Evolutionary conservation across 495 filamentous ascomycete genomes (phyloP), one percentile per base, ranked within the genome.

Genomic region (Cryomyces minteri): DNA sequence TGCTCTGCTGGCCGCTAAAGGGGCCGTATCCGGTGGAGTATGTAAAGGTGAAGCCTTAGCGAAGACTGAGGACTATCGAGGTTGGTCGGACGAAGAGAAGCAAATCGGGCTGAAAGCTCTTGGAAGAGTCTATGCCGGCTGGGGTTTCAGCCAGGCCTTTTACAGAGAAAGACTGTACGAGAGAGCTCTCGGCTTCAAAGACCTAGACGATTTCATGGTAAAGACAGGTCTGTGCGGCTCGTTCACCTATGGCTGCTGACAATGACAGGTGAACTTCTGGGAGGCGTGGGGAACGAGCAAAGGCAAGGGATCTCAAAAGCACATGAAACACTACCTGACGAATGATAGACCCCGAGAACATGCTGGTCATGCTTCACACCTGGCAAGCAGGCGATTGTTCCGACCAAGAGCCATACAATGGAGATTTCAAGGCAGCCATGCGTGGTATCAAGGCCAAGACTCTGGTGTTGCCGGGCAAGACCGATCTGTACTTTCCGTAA

Each of bases 401-500:
- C 1, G 53, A 68, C 31, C 76, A 81, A 52, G 69, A 71, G 41
- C 71, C 70, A 28, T 81, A 81, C 48, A 70, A 77, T 48, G 76
- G 76, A 11, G 63, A 78, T 51, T 77, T 82, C 48, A 67, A 71
- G 44, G 67, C 70, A 37, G 76, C 79, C 0, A 68, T 84, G 73
- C 65, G 67, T 39, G 73, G 67, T 31, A 82, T 82, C 52, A 77
- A 77, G 55, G 78, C 77, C 5, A 80, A 77, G 50, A 71, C 71
- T 0, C 57, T 84, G 29, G 74, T 83, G 6, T 52, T 83, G 6
- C 79, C 80, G 1, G 56, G 61, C 5, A 71, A 80, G 54, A 82
- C 78, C 0, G 80, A 85, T 54, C 62, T 83, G 5, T 85, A 85
- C 53, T 85, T 85, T 56, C 77, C 80, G 64, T 77, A 58, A 62